Evolutionary conservation across 495 filamentous ascomycete genomes (phyloP), one percentile per base, ranked within the genome.

Genomic region (Amorphotheca resinae): DNA sequence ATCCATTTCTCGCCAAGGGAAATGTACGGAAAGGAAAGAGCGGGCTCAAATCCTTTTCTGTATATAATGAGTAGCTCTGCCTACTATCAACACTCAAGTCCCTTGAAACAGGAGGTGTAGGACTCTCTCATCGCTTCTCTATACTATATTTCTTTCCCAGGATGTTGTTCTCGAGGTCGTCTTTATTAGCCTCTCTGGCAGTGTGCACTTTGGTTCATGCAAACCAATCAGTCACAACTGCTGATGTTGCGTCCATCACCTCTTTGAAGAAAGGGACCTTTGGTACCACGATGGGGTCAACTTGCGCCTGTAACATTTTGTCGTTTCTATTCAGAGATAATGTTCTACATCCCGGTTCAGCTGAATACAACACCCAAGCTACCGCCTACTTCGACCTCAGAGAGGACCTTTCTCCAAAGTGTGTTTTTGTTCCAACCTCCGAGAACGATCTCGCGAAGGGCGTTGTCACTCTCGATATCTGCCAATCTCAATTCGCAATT

Each of bases 401-500:
- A 38, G 46, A 42, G 15, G 56, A 58, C 34, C 42, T 59, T 15
- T 28, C 52, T 22, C 59, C 59, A 33, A 41, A 26, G 41, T 63
- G 56, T 38, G 44, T 61, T 12, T 46, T 61, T 20, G 45, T 48
- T 14, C 59, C 59, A 16, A 15, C 16, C 3, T 35, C 12, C 26
- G 21, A 30, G 3, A 12, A 25, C 8, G n/a, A 28, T 9, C 17
- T 44, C 8, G 41, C 41, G 1, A 6, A n/a, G 1, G 41, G 18
- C 3, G 31, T 44, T 9, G 4, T 28, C 6, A 38, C 14, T 36
- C 20, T 48, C 9, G 26, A 15, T 2, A 7, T 12, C 0, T 48
- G 45, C 15, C 9, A 23, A 1, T 20, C 45, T 0, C 39, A 42
- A 16, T 62, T 66, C 45, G 62, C 64, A 20, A 46, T 68, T n/a